phyloP scores from a whole-genome alignment of 352 stramenopile species.

The Phytopythium oedochilum region DNA sequence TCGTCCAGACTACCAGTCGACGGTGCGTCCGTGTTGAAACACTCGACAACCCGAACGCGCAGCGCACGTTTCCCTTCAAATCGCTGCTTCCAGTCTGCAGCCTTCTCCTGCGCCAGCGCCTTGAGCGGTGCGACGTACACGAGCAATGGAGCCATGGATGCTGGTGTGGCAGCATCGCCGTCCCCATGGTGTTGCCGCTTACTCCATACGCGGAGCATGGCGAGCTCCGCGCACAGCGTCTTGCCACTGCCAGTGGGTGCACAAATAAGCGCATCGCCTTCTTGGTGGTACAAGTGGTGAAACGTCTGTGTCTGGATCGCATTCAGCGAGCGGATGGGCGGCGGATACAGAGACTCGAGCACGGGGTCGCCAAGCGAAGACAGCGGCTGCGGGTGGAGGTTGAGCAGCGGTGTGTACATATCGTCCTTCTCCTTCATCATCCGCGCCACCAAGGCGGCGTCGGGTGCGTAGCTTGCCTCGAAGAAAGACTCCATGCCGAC shows the following conservation, averaged over 20 bases:
- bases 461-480: slow-evolving; percentile 56
- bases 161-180: background rate
- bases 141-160: slow-evolving; percentile 37
- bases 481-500: slow-evolving; percentile 93
- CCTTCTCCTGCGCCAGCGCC: slow-evolving; percentile 93
- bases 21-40: background rate
- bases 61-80: slow-evolving; percentile 85
- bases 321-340: slow-evolving; percentile 87
- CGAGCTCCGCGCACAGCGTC: slow-evolving; percentile 96
- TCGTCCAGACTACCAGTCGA: background rate
- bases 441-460: slow-evolving; percentile 21
- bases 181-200: slow-evolving; percentile 11
- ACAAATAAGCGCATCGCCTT: slow-evolving; percentile 95
- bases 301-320: slow-evolving; percentile 98
- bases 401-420: slow-evolving; percentile 88
- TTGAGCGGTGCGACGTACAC: slow-evolving; percentile 99
- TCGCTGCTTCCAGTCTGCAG: slow-evolving; percentile 95
- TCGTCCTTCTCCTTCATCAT: slow-evolving; percentile 54
- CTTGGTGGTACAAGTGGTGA: slow-evolving; percentile 95
- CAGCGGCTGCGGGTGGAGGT: slow-evolving; percentile 94
- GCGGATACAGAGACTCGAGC: slow-evolving; percentile 92
- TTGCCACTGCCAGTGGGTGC: slow-evolving; percentile 97
- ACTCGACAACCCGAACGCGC: slow-evolving; percentile 92
- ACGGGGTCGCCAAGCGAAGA: slow-evolving; percentile 87
- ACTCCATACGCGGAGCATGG: slow-evolving; percentile 95